Base-by-base conservation (phyloP, 495 filamentous ascomycete species). In the Neurospora intermedia region DNA sequence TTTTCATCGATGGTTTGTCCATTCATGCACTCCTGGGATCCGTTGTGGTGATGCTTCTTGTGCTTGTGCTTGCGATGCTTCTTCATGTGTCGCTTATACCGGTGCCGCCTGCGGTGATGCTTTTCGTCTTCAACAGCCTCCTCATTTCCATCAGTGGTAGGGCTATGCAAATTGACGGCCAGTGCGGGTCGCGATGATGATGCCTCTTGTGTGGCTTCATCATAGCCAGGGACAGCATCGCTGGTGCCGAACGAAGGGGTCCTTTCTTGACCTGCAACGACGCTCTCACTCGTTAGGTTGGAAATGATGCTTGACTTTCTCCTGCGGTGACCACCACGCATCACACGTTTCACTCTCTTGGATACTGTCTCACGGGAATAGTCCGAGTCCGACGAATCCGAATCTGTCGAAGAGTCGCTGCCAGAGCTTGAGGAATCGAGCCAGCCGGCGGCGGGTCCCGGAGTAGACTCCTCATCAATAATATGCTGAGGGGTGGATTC, bases 401-500 rank as follows among this genome's bases (percentile, higher is more conserved):
- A 87, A 89, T 91, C 6, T 84, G 88, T 80, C 87, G 86, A 1
- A 89, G 92, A 16, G 86, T 88, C n/a, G 85, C 87, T 5, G 88
- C 89, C 70, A 81, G 89, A 90, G 62, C 87, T 89, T 43, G 91
- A 92, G 23, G 88, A 88, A 75, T 92, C 89, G 79, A 97, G 85
- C 77, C 94, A 91, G 38, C 91, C 91, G 10, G 91, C 91, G n/a
- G 94, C 84, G 0, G 95, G 87, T 72, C 94, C 94, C 5, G 94
- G 94, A 69, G 92, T 90, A 0, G 92, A 90, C 77, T 96, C 92
- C 79, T 95, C 91, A 74, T 97, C 94, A 74, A 97, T 94, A 69
- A 95, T 90, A 73, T 92, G 89, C 78, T 97, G 93, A 15, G 94
- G 94, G 9, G 91, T 96, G 76, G 93, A 94, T 73, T 92, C 91